Evolutionary conservation across 2,329 filamentous ascomycete species (phyloP).

Genomic region (Nannizziopsis barbatae): DNA sequence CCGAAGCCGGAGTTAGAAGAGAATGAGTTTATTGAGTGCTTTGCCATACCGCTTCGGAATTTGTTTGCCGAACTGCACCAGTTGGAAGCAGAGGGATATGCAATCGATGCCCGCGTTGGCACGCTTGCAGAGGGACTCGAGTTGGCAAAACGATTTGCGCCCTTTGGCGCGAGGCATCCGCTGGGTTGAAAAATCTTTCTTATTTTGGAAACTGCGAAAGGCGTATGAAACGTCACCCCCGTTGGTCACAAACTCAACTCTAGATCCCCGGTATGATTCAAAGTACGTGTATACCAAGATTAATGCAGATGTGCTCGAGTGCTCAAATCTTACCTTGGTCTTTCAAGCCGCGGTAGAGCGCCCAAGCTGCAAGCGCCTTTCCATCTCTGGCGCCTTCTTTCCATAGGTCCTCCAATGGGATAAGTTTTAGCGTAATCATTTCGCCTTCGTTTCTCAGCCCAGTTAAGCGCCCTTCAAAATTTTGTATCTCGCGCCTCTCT

Average conservation of each 20-base stretch:
- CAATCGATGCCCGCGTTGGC: slow-evolving; percentile 67
- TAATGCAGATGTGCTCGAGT: too few species aligned
- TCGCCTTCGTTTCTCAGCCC: slow-evolving; percentile 46
- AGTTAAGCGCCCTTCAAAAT: slow-evolving; percentile 43
- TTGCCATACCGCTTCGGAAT: slow-evolving; percentile 52
- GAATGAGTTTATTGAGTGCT: slow-evolving; percentile 72
- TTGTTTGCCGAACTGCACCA: slow-evolving; percentile 57
- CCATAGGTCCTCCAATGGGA: slow-evolving; percentile 43
- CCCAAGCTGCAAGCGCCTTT: slow-evolving; percentile 46
- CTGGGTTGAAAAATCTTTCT: too few species aligned
- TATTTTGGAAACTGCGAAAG: too few species aligned
- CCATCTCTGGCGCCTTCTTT: slow-evolving; percentile 45
- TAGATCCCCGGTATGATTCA: too few species aligned
- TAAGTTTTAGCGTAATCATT: slow-evolving; percentile 48
- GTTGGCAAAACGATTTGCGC: slow-evolving; percentile 46
- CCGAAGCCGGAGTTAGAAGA: slow-evolving; percentile 62
- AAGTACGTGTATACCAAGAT: too few species aligned
- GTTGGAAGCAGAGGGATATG: slow-evolving; percentile 60
- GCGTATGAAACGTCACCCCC: background rate
- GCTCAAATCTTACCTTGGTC: slow-evolving; percentile 35
- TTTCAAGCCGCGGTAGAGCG: slow-evolving; percentile 44
- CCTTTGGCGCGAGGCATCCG: slow-evolving; percentile 8
- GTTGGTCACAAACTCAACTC: background rate
- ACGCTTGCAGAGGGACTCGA: slow-evolving; percentile 70
- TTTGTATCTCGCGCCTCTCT: slow-evolving; percentile 37